These are phyloP conservation scores for Euptelea pleiosperma DNA, from an alignment of 164 flowering plant genomes.

Conservation along the genomic window DNA sequence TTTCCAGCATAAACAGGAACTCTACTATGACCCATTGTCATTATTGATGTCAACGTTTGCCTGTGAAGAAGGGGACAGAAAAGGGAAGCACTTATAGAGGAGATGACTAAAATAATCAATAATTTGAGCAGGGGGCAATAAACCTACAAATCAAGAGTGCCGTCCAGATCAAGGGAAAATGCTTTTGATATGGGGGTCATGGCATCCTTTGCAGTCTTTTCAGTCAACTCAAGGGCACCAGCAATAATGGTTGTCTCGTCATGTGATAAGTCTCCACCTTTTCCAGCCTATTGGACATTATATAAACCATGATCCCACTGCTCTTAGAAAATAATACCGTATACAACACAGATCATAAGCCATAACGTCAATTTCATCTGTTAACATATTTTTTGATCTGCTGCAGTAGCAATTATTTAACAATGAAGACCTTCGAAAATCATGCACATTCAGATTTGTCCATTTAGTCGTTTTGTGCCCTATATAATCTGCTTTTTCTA, in stretches of 20 bases:
- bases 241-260: slow-evolving; percentile 95
- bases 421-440: neutral
- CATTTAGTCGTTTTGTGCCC: too few relatives aligned
- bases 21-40: slow-evolving; percentile 88
- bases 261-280: slow-evolving; percentile 95
- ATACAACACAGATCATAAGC: neutral
- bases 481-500: too few relatives aligned
- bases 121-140: slow-evolving; percentile 14
- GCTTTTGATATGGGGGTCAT: slow-evolving; percentile 92
- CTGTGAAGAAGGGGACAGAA: slow-evolving; percentile 29
- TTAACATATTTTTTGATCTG: neutral
- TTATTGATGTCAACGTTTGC: slow-evolving; percentile 69
- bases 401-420: neutral
- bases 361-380: neutral
- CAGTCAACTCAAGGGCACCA: slow-evolving; percentile 92
- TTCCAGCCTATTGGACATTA: slow-evolving; percentile 65
- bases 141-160: slow-evolving; percentile 83
- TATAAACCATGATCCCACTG: neutral
- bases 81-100: slow-evolving; percentile 5
- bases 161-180: slow-evolving; percentile 90
- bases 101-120: neutral
- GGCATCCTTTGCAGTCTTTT: slow-evolving; percentile 91
- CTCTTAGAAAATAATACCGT: neutral
- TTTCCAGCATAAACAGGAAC: slow-evolving; percentile 76
- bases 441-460: neutral